These are phyloP conservation scores for Ilex asprella DNA, from an alignment of 257 asterid species.

Conservation along the genomic window DNA sequence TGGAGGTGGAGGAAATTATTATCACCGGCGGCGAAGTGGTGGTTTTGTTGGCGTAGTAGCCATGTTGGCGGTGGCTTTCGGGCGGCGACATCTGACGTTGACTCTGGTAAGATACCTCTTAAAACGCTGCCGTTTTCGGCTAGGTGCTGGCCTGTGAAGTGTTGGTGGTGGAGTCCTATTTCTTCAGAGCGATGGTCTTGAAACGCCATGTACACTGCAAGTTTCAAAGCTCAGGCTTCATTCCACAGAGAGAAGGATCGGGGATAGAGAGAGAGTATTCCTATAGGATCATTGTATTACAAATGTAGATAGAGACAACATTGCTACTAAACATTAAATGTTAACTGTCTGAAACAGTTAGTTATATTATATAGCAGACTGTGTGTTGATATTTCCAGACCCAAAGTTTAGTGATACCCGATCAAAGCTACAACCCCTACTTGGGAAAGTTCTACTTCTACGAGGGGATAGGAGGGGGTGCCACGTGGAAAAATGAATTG, in stretches of 20 bases:
- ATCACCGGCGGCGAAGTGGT: background rate
- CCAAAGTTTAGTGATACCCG: too few species aligned
- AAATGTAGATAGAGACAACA: background rate
- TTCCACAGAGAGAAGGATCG: background rate
- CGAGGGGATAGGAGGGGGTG: too few species aligned
- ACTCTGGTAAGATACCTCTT: background rate
- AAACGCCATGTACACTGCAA: conserved; percentile 19
- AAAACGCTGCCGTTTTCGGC: background rate
- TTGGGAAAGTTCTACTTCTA: too few species aligned
- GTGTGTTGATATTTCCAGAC: too few species aligned
- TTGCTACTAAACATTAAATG: background rate
- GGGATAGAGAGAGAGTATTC: background rate
- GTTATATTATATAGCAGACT: too few species aligned
- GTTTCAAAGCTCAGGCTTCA: background rate
- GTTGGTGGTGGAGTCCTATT: conserved; percentile 27
- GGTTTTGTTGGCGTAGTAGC: background rate
- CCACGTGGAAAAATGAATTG: too few species aligned
- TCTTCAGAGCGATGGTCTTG: conserved; percentile 38
- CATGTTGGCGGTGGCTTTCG: background rate
- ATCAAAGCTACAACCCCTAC: too few species aligned
- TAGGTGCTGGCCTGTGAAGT: background rate
- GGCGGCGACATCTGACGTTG: background rate
- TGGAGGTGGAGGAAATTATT: background rate
- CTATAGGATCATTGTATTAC: background rate
- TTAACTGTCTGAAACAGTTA: too few species aligned